These are phyloP conservation scores for Mucor plumbeus DNA, from an alignment of 371 early-diverging fungal genomes.

Conservation along the genomic window DNA sequence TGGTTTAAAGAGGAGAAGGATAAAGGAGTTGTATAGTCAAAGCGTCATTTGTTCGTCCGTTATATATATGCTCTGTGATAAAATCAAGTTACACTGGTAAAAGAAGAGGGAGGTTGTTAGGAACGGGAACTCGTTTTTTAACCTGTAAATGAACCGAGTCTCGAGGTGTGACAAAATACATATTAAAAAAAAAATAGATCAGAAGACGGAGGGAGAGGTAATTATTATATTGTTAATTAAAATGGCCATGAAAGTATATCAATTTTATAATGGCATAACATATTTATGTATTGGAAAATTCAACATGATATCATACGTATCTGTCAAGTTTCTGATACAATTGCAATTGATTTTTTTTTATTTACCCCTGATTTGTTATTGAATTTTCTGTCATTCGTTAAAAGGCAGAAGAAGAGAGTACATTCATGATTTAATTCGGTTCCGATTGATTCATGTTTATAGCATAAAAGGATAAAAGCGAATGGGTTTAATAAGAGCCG, in stretches of 20 bases:
- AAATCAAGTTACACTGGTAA: background rate
- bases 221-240: background rate
- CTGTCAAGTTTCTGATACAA: background rate
- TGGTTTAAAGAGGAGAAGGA: background rate
- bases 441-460: no score
- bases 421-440: no score
- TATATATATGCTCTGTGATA: background rate
- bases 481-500: background rate
- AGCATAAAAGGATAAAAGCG: no score
- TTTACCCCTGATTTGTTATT: background rate
- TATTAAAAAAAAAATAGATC: background rate
- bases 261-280: background rate
- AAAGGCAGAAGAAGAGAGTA: no score
- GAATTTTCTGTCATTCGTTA: background rate
- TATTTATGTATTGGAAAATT: background rate
- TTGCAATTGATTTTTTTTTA: background rate
- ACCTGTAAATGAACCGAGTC: conserved; percentile 7
- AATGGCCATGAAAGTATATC: background rate
- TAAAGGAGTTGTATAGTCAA: conserved; percentile 3
- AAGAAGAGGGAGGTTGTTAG: background rate
- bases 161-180: conserved; percentile 1
- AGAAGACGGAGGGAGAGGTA: background rate
- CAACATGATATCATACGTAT: background rate
- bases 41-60: background rate
- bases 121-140: conserved; percentile 1